A percentile compares a stretch with the other conserved stretches of the same genome.
These are phyloP conservation scores for Verticillium zaregamsianum DNA, from an alignment of 2,329 filamentous ascomycete genomes.

Conservation along the genomic window DNA sequence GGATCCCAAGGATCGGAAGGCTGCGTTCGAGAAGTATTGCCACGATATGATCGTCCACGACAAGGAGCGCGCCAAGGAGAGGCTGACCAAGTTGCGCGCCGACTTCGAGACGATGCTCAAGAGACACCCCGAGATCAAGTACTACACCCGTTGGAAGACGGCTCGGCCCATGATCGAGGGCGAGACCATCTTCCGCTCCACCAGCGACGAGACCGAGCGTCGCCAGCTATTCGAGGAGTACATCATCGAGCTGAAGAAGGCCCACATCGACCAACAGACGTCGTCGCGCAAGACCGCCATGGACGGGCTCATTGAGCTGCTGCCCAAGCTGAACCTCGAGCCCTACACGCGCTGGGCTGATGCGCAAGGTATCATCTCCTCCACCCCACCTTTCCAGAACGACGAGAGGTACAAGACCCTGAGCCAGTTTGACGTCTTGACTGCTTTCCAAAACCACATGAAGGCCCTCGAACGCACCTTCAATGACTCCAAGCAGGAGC, in stretches of 20 bases:
- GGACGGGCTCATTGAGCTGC: slow-evolving; percentile 73
- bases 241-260: slow-evolving; percentile 75
- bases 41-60: slow-evolving; percentile 86
- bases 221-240: slow-evolving; percentile 93
- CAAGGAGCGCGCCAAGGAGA: slow-evolving; percentile 90
- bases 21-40: slow-evolving; percentile 93
- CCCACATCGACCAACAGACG: slow-evolving; percentile 71
- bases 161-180: slow-evolving; percentile 90
- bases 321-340: slow-evolving; percentile 78
- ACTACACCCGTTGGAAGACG: slow-evolving; percentile 96
- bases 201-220: slow-evolving; percentile 81
- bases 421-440: slow-evolving; percentile 84
- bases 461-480: slow-evolving; percentile 85
- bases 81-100: slow-evolving; percentile 82
- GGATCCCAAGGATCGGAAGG: slow-evolving; percentile 84
- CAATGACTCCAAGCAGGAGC: slow-evolving; percentile 84
- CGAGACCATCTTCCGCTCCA: slow-evolving; percentile 92
- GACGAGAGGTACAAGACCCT: slow-evolving; percentile 84
- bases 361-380: slow-evolving; percentile 76
- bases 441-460: slow-evolving; percentile 91
- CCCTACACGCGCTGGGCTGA: slow-evolving; percentile 94
- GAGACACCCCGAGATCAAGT: slow-evolving; percentile 93
- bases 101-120: slow-evolving; percentile 96
- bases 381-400: slow-evolving; percentile 70
- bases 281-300: slow-evolving; percentile 73